These are phyloP conservation scores for Phyllosticta citrichinensis DNA, from an alignment of 2,329 filamentous ascomycete genomes.

Conservation along the genomic window DNA sequence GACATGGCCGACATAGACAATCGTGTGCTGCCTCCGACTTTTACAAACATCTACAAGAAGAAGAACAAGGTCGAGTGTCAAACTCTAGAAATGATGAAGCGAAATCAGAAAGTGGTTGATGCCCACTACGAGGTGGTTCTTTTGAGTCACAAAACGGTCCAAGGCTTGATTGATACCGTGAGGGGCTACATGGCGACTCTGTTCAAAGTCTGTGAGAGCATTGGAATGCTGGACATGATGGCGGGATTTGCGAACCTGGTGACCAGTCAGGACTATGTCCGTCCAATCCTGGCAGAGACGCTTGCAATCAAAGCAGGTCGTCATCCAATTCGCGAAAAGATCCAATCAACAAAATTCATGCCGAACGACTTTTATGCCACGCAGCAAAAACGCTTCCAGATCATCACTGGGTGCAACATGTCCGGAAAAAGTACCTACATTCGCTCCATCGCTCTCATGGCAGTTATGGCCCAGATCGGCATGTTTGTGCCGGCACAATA, in stretches of 20 bases:
- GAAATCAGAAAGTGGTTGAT: slow-evolving; percentile 61
- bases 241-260: slow-evolving; percentile 48
- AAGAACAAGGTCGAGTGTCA: slow-evolving; percentile 78
- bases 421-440: slow-evolving; percentile 94
- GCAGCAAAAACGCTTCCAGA: slow-evolving; percentile 72
- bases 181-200: slow-evolving; percentile 60
- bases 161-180: slow-evolving; percentile 62
- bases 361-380: slow-evolving; percentile 87
- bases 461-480: slow-evolving; percentile 90
- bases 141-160: slow-evolving; percentile 69
- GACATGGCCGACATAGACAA: slow-evolving; percentile 52
- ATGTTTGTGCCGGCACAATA: slow-evolving; percentile 82
- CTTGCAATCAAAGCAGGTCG: slow-evolving; percentile 64
- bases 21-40: slow-evolving; percentile 50
- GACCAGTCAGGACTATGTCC: slow-evolving; percentile 55
- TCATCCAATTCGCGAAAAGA: slow-evolving; percentile 70
- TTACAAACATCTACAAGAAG: slow-evolving; percentile 68
- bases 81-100: slow-evolving; percentile 72
- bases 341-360: slow-evolving; percentile 59
- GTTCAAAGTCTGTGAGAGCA: slow-evolving; percentile 76
- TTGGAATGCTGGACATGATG: slow-evolving; percentile 76
- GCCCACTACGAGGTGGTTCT: slow-evolving; percentile 75
- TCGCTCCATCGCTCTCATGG: slow-evolving; percentile 68
- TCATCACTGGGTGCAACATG: slow-evolving; percentile 97
- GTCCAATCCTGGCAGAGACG: slow-evolving; percentile 58